phyloP scores from a whole-genome alignment of 75 land plant species.

The Cupressus sempervirens region DNA sequence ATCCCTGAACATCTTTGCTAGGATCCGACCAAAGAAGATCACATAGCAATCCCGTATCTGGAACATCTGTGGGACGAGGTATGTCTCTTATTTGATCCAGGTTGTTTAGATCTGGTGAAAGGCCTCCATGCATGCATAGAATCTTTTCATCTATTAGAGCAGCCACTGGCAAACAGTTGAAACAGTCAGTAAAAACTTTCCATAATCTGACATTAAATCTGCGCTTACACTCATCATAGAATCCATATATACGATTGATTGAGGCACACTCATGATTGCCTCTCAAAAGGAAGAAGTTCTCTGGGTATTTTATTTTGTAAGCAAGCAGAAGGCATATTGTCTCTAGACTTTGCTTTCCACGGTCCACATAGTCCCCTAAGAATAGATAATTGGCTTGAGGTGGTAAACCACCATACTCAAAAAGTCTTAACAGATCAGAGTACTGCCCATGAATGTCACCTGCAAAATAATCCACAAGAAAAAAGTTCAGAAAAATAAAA shows the following conservation, averaged over 20 bases:
- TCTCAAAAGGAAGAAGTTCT: constrained; percentile 67
- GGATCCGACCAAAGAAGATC: constrained; percentile 89
- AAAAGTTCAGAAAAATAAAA: no score
- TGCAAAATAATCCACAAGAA: constrained; percentile 13
- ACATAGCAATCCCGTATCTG: constrained; percentile 74
- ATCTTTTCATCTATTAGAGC: constrained; percentile 85
- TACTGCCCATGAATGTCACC: constrained; percentile 88
- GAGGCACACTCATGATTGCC: constrained; percentile 87
- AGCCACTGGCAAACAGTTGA: constrained; percentile 83
- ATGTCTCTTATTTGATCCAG: constrained; percentile 61
- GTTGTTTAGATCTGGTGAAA: constrained; percentile 66
- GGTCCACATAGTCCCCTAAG: constrained; percentile 73
- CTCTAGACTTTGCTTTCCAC: constrained; percentile 76
- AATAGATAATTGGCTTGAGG: constrained; percentile 73
- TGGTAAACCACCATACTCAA: constrained; percentile 79
- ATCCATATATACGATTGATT: constrained; percentile 76
- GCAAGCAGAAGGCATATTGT: constrained; percentile 78
- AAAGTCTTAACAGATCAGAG: constrained; percentile 66
- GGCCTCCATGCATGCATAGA: constrained; percentile 90
- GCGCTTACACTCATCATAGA: constrained; percentile 85
- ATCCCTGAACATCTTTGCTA: constrained; percentile 63
- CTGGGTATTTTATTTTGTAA: constrained; percentile 78
- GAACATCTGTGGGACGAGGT: constrained; percentile 70
- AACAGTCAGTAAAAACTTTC: constrained; percentile 78
- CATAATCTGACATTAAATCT: constrained; percentile 83